Evolutionary conservation across 2,329 filamentous ascomycete genomes (phyloP), one percentile per base, ranked within the genome.

Genomic region (Sarocladium brachiariae): DNA sequence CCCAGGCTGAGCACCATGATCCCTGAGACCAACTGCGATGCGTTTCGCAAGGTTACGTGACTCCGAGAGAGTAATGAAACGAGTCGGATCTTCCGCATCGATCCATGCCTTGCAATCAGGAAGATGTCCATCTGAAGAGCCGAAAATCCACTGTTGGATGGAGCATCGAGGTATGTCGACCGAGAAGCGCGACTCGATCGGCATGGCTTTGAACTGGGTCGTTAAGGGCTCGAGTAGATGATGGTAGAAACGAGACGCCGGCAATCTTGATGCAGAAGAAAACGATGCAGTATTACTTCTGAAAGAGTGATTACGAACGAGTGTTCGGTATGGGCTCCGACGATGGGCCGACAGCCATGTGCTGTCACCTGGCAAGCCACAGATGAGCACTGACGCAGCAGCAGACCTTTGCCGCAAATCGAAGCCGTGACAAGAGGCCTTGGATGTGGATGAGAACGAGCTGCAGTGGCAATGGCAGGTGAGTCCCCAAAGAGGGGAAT

Each of bases 11-110:
- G 92, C 68, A 1, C 87, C 88, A 14, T 77, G 74, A 50, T 76
- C 75, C 41, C 72, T 73, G 25, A 89, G 69, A 1, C 88, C 88
- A 1, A 81, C 72, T 1, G 86, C 88, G 30, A 93, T 68, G 13
- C 87, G 81, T 64, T 90, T 85, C 30, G 82, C 77, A 72, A 86
- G 84, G 55, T 84, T 72, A 19, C 87, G 83, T 63, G 84, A 87
- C 53, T 78, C 74, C 55, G 75, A 63, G 34, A 78, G 70, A 3
- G 83, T 86, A 34, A 93, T 70, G 56, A 75, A 81, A 58, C 86
- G 81, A 8, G 78, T 83, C 1, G 88, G 84, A 1, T 76, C 71
- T 31, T 80, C 75, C 8, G 86, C 79, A 58, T 90, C 86, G 49
- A 88, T 71, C 58, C 83, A 80, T 31, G 70, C 66, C 50, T 70